Evolutionary conservation across 192 early-diverging fungal genomes (phyloP).

Genomic region (Kickxella alabastrina): DNA sequence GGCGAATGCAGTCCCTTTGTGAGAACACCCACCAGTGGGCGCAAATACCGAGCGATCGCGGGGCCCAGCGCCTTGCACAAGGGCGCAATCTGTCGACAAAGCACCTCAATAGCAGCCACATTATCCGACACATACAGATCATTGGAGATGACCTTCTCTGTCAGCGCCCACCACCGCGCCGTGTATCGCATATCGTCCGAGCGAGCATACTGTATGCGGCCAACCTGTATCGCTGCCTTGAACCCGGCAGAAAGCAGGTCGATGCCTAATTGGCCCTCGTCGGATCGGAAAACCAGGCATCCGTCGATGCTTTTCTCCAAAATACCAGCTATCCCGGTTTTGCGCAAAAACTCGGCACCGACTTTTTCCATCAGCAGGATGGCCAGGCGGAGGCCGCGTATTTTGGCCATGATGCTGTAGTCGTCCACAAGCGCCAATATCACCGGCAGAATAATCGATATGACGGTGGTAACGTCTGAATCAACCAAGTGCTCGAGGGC

Average conservation of each 20-base stretch:
- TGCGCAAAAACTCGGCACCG: slow-evolving; percentile 19
- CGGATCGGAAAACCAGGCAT: slow-evolving; percentile 23
- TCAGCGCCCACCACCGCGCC: slow-evolving; percentile 23
- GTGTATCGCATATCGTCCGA: slow-evolving; percentile 6
- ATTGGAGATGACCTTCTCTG: slow-evolving; percentile 22
- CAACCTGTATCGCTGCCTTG: slow-evolving; percentile 1
- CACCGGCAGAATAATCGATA: slow-evolving; percentile 33
- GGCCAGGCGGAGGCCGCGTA: slow-evolving; percentile 21
- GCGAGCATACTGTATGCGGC: slow-evolving; percentile 6
- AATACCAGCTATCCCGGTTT: slow-evolving; percentile 29
- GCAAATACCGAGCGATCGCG: slow-evolving; percentile 25
- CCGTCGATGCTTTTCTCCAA: slow-evolving; percentile 17
- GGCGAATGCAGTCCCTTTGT: slow-evolving; percentile 14
- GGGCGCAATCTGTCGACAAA: slow-evolving; percentile 12
- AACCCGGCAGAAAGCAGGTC: slow-evolving; percentile 19
- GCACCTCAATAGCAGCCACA: slow-evolving; percentile 8
- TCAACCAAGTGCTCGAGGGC: slow-evolving; percentile 9
- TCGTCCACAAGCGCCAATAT: slow-evolving; percentile 32
- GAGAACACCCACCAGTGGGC: slow-evolving; percentile 30
- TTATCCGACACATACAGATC: slow-evolving; percentile 28
- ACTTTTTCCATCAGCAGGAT: slow-evolving; percentile 3
- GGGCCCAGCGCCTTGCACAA: slow-evolving; percentile 20
- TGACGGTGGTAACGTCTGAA: slow-evolving; percentile 3
- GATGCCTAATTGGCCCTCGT: slow-evolving; percentile 2
- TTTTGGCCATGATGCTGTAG: slow-evolving; percentile 19